Evolutionary conservation across 768 basidiomycete genomes (phyloP), one percentile per base, ranked within the genome.

Genomic region (Leccinum subtestaceum): DNA sequence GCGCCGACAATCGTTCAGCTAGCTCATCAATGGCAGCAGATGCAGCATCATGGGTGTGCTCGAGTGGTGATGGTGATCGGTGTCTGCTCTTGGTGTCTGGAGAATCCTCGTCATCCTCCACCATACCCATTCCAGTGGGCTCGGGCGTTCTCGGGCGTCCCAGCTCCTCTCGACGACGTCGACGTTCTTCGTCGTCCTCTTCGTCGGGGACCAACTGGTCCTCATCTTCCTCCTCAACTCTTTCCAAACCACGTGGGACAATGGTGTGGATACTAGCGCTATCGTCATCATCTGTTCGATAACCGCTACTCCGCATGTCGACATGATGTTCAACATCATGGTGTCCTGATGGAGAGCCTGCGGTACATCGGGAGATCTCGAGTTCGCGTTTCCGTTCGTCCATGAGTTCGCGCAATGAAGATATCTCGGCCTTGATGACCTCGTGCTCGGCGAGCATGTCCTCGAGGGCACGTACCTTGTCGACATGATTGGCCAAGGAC

Each of bases 391-490:
- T 80, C 48, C 83, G 82, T 57, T 82, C 80, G 61, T 91, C 88
- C 75, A 93, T 82, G 65, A 89, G 73, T 51, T 89, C 87, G 13
- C 89, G 79, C 53, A 98, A 77, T 2, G 79, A 76, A 38, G 81
- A 76, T 3, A 98, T 85, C 65, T 98, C 95, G 29, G 79, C 77
- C 72, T 89, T 89, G 68, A 97, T 84, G 8, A 76, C 77, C 58
- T 97, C 94, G 64, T 98, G 93, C 74, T 97, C 94, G 1, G 81
- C 80, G 40, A 96, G 78, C 61, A 91, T 82, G 31, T 80, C 83
- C 67, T 98, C 96, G 40, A 99, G 77, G 25, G 87, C 85, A 43
- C 87, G 84, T 53, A 95, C 88, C 72, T 86, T 93, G 62, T 94
- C 91, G 43, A 92, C 81, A 65, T 97, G 93, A 15, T 74, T 78